A percentile compares a stretch with the other conserved stretches of the same genome.
Evolutionary conservation across 2,329 filamentous ascomycete species (phyloP).

Genomic region (Dactylella cylindrospora): DNA sequence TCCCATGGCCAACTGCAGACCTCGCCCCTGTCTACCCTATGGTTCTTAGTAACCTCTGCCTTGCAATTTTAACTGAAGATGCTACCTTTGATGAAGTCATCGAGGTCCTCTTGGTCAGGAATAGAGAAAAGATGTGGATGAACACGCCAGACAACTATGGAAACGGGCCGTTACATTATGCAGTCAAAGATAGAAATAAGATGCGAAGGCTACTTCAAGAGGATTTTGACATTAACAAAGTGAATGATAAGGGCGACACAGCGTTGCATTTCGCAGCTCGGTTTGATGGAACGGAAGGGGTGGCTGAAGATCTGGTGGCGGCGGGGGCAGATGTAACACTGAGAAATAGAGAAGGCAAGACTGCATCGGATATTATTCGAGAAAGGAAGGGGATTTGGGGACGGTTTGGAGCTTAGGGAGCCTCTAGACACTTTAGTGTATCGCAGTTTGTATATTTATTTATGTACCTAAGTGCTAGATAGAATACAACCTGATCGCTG

Average conservation of each 20-base stretch:
- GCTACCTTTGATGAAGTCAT: background rate
- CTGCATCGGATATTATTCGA: too few species aligned
- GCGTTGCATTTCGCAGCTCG: background rate
- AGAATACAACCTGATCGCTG: too few species aligned
- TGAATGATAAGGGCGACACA: background rate
- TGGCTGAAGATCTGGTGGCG: too few species aligned
- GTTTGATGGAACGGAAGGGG: too few species aligned
- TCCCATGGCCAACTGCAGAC: background rate
- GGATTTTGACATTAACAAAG: background rate
- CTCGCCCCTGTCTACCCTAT: background rate
- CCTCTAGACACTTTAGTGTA: too few species aligned
- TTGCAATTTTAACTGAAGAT: slow-evolving; percentile 1
- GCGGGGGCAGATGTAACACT: background rate
- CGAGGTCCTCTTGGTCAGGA: background rate
- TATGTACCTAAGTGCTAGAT: too few species aligned
- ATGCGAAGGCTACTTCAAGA: background rate
- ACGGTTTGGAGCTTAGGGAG: too few species aligned
- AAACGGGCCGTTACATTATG: slow-evolving; percentile 2
- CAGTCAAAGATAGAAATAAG: too few species aligned
- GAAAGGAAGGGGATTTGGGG: too few species aligned
- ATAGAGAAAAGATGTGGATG: background rate
- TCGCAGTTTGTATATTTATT: too few species aligned
- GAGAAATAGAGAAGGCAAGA: background rate
- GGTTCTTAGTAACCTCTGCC: background rate
- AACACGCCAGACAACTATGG: slow-evolving; percentile 1